A percentile compares a stretch with the other conserved stretches of the same genome.
These are phyloP conservation scores for Lachnellula willkommii DNA, from an alignment of 2,329 filamentous ascomycete species.

Conservation along the genomic window DNA sequence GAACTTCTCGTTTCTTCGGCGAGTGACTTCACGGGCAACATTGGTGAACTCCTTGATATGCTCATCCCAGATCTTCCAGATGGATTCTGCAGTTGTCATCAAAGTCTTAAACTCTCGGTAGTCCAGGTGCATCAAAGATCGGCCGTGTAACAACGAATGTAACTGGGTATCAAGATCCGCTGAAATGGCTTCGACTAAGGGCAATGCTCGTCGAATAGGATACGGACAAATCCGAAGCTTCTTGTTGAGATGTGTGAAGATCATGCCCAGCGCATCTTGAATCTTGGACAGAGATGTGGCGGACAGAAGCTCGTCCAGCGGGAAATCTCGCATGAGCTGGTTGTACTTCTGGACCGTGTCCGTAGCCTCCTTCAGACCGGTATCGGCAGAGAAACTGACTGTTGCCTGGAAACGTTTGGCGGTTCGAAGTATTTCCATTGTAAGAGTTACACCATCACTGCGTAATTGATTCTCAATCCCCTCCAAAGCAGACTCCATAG, in stretches of 20 bases:
- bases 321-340: conserved; percentile 96
- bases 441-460: conserved; percentile 83
- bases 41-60: conserved; percentile 97
- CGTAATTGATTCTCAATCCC: conserved; percentile 84
- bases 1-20: conserved; percentile 93
- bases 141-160: conserved; percentile 78
- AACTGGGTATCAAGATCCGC: conserved; percentile 83
- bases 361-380: conserved; percentile 89
- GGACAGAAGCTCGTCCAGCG: conserved; percentile 87
- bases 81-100: conserved; percentile 76
- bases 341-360: conserved; percentile 99
- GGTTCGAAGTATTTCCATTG: conserved; percentile 90
- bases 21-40: conserved; percentile 88
- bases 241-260: conserved; percentile 94
- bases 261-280: conserved; percentile 79
- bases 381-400: conserved; percentile 94
- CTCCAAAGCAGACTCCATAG: conserved; percentile 90
- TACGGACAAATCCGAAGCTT: conserved; percentile 96
- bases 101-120: conserved; percentile 84
- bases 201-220: conserved; percentile 82
- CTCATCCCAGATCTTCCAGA: conserved; percentile 92
- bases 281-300: conserved; percentile 85
- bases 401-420: conserved; percentile 98
- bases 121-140: conserved; percentile 83
- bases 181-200: conserved; percentile 95